Base-by-base conservation (phyloP, 768 basidiomycete genomes). In the Pulveroboletus sp. region DNA sequence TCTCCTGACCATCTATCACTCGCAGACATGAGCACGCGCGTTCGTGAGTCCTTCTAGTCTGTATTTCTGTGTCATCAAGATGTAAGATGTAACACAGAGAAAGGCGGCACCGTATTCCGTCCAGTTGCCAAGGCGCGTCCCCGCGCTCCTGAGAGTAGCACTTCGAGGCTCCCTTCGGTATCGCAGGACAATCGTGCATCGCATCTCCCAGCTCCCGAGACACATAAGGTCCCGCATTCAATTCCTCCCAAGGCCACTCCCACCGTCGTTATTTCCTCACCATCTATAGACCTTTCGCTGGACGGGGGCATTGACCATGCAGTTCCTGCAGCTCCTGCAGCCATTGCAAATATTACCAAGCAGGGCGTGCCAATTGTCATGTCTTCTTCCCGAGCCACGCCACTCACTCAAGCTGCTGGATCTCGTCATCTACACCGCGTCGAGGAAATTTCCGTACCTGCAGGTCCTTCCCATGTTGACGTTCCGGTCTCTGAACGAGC, bases 91-190 rank as follows among this genome's bases (percentile, higher is more conserved):
- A 24, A 41, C 3, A 30, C 5, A 89, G 86, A 89, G 63, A 89
- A 89, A 63, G 86, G 86, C 14, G 73, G 77, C 8, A 76, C 81
- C 6, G 65, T 87, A 47, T 89, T 89, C 57, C 78, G 76, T 60
- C 86, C 86, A n/a, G 74, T 85, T 4, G 73, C 70, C 13, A 84
- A 81, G 61, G 67, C 78, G 8, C 74, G 84, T 41, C 58, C 75
- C 13, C 80, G 82, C 26, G 60, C 69, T 9, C 38, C 55, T 11
- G 64, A 70, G 46, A 59, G 21, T 21, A 2, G 30, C 49, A 46
- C 41, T 30, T 44, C 58, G 9, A 55, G 49, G n/a, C 58, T 58
- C 24, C 43, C 51, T 15, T 55, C 56, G 5, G 33, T 47, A 47
- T 51, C 56, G 10, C 55, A 49, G 43, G 64, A 64, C 30, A 38